phyloP scores from a whole-genome alignment of 116 monocot genomes.

The Papilionanthe hybrid region DNA sequence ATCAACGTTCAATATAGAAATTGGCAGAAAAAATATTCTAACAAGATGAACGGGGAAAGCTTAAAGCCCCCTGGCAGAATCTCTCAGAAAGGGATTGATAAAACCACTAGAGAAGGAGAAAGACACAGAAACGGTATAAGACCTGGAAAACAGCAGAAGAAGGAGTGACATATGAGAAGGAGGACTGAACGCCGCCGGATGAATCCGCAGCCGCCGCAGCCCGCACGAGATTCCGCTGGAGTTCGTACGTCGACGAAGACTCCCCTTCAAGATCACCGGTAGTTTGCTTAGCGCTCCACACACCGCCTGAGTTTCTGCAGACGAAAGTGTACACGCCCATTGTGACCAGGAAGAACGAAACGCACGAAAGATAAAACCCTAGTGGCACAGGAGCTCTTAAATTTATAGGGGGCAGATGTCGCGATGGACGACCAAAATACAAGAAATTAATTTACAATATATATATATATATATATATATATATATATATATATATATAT shows the following conservation, averaged over 20 bases:
- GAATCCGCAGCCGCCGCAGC: slow-evolving; percentile 54
- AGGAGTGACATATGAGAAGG: slow-evolving; percentile 69
- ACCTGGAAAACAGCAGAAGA: slow-evolving; percentile 86
- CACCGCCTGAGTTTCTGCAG: slow-evolving; percentile 51
- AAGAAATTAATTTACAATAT: too few relatives aligned
- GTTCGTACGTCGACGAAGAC: slow-evolving; percentile 46
- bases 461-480: too few relatives aligned
- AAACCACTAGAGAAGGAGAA: neutral
- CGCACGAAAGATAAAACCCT: too few relatives aligned
- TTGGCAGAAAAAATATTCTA: neutral
- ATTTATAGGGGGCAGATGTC: too few relatives aligned
- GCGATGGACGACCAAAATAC: too few relatives aligned
- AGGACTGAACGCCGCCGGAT: slow-evolving; percentile 65
- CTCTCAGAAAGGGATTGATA: neutral
- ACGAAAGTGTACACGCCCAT: slow-evolving; percentile 93
- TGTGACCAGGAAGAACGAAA: neutral
- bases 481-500: too few relatives aligned
- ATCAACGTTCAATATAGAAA: neutral
- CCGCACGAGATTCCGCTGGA: slow-evolving; percentile 72
- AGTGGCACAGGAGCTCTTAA: too few relatives aligned
- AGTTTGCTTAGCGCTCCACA: slow-evolving; percentile 75
- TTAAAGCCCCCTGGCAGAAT: neutral
- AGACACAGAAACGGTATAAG: neutral
- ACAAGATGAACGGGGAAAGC: neutral
- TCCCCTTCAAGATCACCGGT: slow-evolving; percentile 65